Evolutionary conservation across 2,329 filamentous ascomycete genomes (phyloP).

Genomic region (Torrubiellomyces zombiae): DNA sequence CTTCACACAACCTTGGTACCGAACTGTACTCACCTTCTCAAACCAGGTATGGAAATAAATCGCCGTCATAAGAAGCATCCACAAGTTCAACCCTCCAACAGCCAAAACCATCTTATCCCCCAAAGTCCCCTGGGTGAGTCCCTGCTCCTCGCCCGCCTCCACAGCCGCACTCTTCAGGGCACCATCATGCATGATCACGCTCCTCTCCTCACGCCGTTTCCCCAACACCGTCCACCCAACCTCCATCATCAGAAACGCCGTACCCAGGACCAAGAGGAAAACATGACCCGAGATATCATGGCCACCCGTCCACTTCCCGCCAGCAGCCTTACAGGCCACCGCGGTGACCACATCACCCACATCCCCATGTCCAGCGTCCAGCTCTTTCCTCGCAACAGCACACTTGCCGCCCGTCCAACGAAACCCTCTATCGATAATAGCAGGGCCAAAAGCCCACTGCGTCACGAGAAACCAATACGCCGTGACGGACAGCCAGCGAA

Average conservation of each 20-base stretch:
- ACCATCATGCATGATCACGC: constrained; percentile 49
- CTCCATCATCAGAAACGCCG: constrained; percentile 68
- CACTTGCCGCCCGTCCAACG: constrained; percentile 77
- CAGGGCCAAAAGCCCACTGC: constrained; percentile 91
- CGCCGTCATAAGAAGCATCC: constrained; percentile 98
- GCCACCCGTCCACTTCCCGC: constrained; percentile 78
- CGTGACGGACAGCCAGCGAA: constrained; percentile 60
- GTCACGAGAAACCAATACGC: constrained; percentile 71
- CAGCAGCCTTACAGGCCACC: constrained; percentile 65
- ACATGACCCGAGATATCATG: constrained; percentile 95
- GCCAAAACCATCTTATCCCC: constrained; percentile 39
- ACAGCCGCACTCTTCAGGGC: constrained; percentile 42
- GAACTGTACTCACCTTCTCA: constrained; percentile 56
- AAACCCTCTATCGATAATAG: constrained; percentile 81
- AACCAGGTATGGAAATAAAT: constrained; percentile 98
- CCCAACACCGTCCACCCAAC: constrained; percentile 40
- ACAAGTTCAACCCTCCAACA: constrained; percentile 59
- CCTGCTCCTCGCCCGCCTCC: constrained; percentile 18
- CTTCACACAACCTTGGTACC: not conserved
- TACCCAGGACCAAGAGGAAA: constrained; percentile 77
- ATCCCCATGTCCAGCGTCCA: constrained; percentile 27
- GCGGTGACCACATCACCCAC: constrained; percentile 46
- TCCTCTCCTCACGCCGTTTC: constrained; percentile 40
- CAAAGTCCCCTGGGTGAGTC: constrained; percentile 21
- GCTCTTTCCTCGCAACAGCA: constrained; percentile 36